Conservation (phyloP, 306 rosid genomes). For the Styphnolobium japonicum region DNA sequence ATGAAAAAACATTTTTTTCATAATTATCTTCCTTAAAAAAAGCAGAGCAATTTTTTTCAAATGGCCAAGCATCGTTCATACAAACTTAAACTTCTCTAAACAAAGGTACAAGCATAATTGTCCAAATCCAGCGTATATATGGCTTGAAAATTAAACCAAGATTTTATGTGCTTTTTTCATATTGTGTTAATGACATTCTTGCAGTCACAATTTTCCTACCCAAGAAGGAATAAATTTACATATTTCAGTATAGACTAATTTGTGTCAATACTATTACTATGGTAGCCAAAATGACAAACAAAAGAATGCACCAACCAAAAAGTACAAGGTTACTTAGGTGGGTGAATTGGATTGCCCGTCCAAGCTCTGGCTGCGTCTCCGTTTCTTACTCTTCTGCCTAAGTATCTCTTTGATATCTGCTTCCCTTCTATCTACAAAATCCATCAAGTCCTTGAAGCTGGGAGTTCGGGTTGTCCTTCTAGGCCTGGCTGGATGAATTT, state of each 20-base stretch:
- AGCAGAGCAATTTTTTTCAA: too few species aligned
- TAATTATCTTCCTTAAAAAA: too few species aligned
- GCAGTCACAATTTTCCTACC: conserved; percentile 13
- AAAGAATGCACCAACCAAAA: conserved; percentile 15
- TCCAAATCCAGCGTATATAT: not conserved
- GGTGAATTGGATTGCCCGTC: conserved; percentile 24
- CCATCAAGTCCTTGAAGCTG: conserved; percentile 51
- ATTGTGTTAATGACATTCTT: not conserved
- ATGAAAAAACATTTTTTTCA: too few species aligned
- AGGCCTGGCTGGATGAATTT: conserved; percentile 29
- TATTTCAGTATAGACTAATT: not conserved
- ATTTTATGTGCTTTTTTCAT: not conserved
- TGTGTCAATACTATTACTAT: conserved; percentile 4
- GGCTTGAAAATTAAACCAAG: not conserved
- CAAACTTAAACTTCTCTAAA: not conserved
- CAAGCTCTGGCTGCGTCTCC: conserved; percentile 22
- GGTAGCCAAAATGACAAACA: conserved; percentile 1
- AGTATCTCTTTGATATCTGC: conserved; percentile 54
- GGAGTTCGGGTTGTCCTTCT: conserved; percentile 29
- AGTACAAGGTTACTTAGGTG: conserved; percentile 3
- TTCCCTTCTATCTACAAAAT: conserved; percentile 70
- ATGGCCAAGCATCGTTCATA: too few species aligned
- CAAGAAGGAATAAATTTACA: not conserved
- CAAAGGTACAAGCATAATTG: not conserved
- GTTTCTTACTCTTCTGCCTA: conserved; percentile 36